A percentile compares a stretch with the other conserved stretches of the same genome.
Conservation (phyloP, 2,329 filamentous ascomycete species). For the Venturia carpophila region DNA sequence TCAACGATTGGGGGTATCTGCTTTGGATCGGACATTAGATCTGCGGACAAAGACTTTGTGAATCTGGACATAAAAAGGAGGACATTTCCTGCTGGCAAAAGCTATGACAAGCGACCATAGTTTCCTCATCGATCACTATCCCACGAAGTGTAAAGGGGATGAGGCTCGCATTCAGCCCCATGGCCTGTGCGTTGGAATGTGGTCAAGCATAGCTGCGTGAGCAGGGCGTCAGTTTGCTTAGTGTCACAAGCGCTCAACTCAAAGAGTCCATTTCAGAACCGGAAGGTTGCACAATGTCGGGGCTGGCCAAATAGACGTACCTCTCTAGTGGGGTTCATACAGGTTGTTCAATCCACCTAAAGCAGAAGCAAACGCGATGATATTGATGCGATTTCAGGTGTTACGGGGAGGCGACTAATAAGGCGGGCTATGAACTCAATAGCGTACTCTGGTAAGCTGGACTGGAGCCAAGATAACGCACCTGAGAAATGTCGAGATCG, state of each 20-base stretch:
- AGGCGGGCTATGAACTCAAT: not conserved
- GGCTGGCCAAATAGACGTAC: constrained; percentile 5
- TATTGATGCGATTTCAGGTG: not conserved
- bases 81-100: not conserved
- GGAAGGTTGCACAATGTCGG: constrained; percentile 4
- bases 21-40: constrained; percentile 10
- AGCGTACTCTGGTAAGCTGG: not conserved
- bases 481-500: not conserved
- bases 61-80: constrained; percentile 1
- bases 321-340: not conserved
- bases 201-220: constrained; percentile 3
- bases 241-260: constrained; percentile 13
- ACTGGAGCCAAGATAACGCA: not conserved
- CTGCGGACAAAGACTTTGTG: constrained; percentile 1
- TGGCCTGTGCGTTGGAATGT: constrained; percentile 10
- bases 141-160: not conserved
- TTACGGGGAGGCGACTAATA: not conserved
- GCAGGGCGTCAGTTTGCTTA: constrained; percentile 7
- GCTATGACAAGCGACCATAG: not conserved
- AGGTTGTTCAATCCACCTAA: not conserved
- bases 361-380: constrained; percentile 4
- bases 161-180: not conserved
- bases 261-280: constrained; percentile 4
- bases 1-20: constrained; percentile 8
- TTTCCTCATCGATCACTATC: not conserved